Conservation (phyloP, 345 rosid species). For the Gossypium mustelinum region DNA sequence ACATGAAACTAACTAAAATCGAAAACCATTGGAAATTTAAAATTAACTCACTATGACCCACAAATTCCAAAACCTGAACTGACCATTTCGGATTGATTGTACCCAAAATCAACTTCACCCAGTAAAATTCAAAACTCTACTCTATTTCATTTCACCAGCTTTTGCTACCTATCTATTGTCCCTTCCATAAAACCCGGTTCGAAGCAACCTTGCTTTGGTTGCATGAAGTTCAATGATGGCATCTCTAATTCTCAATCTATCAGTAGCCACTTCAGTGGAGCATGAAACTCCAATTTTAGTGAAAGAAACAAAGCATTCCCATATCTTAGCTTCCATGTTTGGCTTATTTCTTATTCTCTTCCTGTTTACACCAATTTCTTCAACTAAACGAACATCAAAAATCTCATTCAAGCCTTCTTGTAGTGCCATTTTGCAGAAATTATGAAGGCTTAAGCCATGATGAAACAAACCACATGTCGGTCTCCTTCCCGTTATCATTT, state of each 20-base stretch:
- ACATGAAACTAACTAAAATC: too few relatives aligned
- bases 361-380: not conserved
- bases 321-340: too few relatives aligned
- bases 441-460: constrained; percentile 18
- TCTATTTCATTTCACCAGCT: not conserved
- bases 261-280: not conserved
- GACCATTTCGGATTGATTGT: too few relatives aligned
- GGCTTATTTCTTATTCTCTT: too few relatives aligned
- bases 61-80: too few relatives aligned
- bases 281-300: too few relatives aligned
- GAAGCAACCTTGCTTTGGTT: not conserved
- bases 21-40: too few relatives aligned
- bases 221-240: not conserved
- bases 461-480: constrained; percentile 23
- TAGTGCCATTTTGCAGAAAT: constrained; percentile 15
- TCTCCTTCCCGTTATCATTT: constrained; percentile 21
- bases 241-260: constrained; percentile 1
- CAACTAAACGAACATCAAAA: constrained; percentile 4
- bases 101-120: too few relatives aligned
- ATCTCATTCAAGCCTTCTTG: constrained; percentile 7
- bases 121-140: not conserved
- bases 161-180: not conserved
- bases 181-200: not conserved
- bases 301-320: too few relatives aligned
- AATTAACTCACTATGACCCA: too few relatives aligned